A percentile compares a stretch with the other conserved stretches of the same genome.
phyloP scores from a whole-genome alignment of 257 asterid genomes.

The Solanum pimpinellifolium region DNA sequence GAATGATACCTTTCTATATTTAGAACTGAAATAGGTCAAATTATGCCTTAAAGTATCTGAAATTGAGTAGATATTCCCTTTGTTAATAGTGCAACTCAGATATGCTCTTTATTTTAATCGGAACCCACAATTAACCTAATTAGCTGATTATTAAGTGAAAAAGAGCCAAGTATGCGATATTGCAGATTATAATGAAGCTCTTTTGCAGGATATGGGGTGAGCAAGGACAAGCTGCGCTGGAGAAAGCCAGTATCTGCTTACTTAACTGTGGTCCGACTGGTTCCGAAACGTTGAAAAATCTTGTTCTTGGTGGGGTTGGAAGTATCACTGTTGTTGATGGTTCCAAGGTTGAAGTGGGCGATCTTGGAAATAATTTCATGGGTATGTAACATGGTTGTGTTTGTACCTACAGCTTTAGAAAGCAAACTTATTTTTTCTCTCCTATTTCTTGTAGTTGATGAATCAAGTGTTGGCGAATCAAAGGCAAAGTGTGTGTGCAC shows the following conservation, averaged over 20 bases:
- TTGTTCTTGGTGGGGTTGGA: conserved; percentile 97
- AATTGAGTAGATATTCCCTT: background rate
- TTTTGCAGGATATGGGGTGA: conserved; percentile 97
- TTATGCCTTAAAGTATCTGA: background rate
- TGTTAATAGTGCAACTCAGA: background rate
- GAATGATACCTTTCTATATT: background rate
- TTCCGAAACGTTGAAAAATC: conserved; percentile 82
- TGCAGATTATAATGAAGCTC: background rate
- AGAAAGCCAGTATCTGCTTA: conserved; percentile 89
- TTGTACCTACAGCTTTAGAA: background rate
- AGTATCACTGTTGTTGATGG: conserved; percentile 95
- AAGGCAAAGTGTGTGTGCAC: conserved; percentile 89
- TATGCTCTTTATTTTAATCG: background rate
- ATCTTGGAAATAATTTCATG: conserved; percentile 88
- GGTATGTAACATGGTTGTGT: conserved; percentile 29
- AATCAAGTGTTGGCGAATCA: conserved; percentile 78
- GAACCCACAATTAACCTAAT: background rate
- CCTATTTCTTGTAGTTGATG: conserved; percentile 45
- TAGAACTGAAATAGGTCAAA: background rate
- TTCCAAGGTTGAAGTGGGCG: conserved; percentile 81
- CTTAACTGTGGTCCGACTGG: conserved; percentile 98
- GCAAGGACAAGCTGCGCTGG: conserved; percentile 96
- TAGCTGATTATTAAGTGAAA: background rate
- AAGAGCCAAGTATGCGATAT: background rate
- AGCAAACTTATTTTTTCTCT: background rate